These are phyloP conservation scores for Zymoseptoria crescenta DNA, from an alignment of 2,329 filamentous ascomycete genomes.

Conservation along the genomic window DNA sequence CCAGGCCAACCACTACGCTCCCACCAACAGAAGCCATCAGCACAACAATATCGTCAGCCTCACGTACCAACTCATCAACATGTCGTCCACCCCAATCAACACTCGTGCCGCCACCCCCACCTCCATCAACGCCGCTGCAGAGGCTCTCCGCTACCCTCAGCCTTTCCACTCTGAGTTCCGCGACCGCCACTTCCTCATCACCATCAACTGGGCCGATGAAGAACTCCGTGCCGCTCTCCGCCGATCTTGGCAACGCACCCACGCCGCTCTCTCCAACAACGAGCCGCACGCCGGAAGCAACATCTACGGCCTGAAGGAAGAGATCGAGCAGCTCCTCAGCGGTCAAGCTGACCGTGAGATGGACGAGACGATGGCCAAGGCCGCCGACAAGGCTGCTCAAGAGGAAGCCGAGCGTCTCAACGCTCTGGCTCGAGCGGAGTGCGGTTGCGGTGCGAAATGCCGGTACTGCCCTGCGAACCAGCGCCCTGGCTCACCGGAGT, in stretches of 20 bases:
- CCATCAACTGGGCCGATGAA: not conserved
- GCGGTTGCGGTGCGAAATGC: too few species aligned
- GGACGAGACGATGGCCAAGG: not conserved
- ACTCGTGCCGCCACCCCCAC: not conserved
- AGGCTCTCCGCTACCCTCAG: not conserved
- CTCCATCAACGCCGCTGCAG: too few species aligned
- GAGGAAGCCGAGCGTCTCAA: not conserved
- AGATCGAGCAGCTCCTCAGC: not conserved
- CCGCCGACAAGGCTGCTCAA: too few species aligned
- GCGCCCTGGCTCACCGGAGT: too few species aligned
- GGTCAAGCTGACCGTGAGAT: not conserved
- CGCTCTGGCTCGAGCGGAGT: too few species aligned
- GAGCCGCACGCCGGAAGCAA: not conserved
- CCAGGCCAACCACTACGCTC: not conserved
- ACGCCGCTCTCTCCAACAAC: not conserved
- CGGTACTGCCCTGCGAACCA: too few species aligned
- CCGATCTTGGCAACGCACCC: not conserved
- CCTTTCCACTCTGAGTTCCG: not conserved
- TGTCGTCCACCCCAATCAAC: not conserved
- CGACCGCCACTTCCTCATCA: not conserved
- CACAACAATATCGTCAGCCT: not conserved
- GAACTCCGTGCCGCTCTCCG: not conserved
- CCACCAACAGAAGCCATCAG: not conserved
- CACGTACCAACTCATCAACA: not conserved
- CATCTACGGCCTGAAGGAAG: not conserved